Base-by-base conservation (phyloP, 495 filamentous ascomycete species). In the Massariosphaeria phaeospora region DNA sequence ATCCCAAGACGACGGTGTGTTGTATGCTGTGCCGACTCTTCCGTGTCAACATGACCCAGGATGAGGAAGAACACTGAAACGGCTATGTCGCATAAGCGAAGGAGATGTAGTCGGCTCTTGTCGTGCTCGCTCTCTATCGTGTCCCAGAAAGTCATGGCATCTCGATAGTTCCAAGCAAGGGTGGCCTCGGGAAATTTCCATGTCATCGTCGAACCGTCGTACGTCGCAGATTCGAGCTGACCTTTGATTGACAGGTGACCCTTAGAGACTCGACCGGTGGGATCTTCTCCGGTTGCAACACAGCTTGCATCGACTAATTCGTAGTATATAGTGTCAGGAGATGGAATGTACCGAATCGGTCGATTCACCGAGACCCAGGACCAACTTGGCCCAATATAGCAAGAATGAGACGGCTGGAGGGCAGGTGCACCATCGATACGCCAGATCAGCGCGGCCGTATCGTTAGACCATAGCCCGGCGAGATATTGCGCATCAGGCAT, bases 321-420 rank as follows among this genome's bases (percentile, higher is more conserved):
- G 50, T 34, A 54, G 29, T 2, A 45, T 13, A 42, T 11, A 10
- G 2, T 5, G 17, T 29, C 26, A 3, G 12, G 5, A 17, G 26
- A 26, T 2, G 3, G 42, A 30, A 54, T 15, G 26, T 35, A 34
- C 15, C 17, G 18, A 13, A 44, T 35, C 20, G 5, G 15, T 36
- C 17, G 5, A 38, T 24, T 6, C 5, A 48, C 39, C 20, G 9
- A 5, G 9, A 33, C 50, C 38, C 50, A 53, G 8, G 50, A 53
- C 50, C 50, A 53, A 33, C 11, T 36, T 1, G 38, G 50, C 4
- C 35, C 48, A 9, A 52, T 41, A 17, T 43, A 52, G 6, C n/a
- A 6, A 5, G 30, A 33, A n/a, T 43, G 36, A 21, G 11, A 2
- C 17, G 35, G 34, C n/a, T 8, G 3, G 1, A 4, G 3, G 3